Evolutionary conservation across 1,284 basidiomycete genomes (phyloP), one percentile per base, ranked within the genome.

Genomic region (Rhodofomes roseus): DNA sequence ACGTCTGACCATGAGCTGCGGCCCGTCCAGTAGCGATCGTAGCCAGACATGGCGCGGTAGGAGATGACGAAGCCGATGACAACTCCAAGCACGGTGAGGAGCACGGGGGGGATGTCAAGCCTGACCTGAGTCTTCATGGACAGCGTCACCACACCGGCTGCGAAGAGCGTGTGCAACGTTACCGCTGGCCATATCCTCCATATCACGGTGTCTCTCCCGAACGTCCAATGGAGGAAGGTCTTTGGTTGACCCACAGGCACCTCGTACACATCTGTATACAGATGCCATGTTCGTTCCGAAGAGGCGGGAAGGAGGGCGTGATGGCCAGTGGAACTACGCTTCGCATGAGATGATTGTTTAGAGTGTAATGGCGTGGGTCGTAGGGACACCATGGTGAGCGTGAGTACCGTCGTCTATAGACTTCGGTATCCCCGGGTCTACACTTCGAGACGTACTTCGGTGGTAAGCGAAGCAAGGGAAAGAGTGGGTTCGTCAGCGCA

Each of bases 31-130:
- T 87, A 88, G 20, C 83, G 77, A 60, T 87, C 85, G 62, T 86
- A 86, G 80, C 84, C 85, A 60, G 80, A 84, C 48, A 75, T 79
- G 1, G 84, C 84, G 39, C 85, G 80, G 71, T 87, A 87, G 0
- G 85, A 86, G 56, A 89, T 86, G 3, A 87, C 85, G 66, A 88
- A 88, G 64, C 86, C 86, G 61, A 88, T 85, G 5, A 87, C 83
- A n/a, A 87, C 62, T 81, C 85, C 85, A 50, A 87, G 77, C 1
- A 86, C 80, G 0, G 83, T 85, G 37, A 86, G 73, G 77, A 87
- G 77, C n/a, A 87, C 77, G 52, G 74, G 80, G 0, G 83, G 83
- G 55, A 86, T 80, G 29, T 75, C 73, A 23, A 86, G 71, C 29
- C 76, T 65, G 25, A 79, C 58, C 6, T 73, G 70, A 0, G 74